Evolutionary conservation across 352 stramenopile genomes (phyloP).

Genomic region (Peronospora farinosa): DNA sequence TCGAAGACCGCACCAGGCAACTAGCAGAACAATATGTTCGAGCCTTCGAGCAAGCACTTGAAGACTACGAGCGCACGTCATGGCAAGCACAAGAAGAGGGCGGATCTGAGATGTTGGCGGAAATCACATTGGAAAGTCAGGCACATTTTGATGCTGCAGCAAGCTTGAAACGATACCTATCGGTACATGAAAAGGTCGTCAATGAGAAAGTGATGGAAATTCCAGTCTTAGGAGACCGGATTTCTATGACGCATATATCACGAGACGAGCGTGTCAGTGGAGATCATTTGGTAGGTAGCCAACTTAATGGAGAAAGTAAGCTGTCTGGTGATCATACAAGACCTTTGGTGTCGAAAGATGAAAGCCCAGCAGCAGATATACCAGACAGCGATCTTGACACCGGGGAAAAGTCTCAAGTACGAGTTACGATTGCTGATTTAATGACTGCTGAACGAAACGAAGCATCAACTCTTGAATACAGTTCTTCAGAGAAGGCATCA

Average conservation of each 20-base stretch:
- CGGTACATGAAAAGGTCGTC: not conserved
- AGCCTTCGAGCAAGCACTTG: conserved; percentile 33
- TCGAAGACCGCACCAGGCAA: conserved; percentile 33
- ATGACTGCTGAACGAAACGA: conserved; percentile 1
- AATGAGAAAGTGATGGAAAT: not conserved
- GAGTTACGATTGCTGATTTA: not conserved
- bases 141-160: conserved; percentile 6
- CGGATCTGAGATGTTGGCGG: conserved; percentile 1
- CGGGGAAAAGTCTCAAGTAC: not conserved
- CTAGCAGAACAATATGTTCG: conserved; percentile 29
- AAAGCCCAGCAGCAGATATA: conserved; percentile 2
- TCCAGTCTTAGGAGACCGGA: conserved; percentile 1
- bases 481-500: not conserved
- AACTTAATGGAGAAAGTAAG: conserved; percentile 1
- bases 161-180: conserved; percentile 11
- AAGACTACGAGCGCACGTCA: conserved; percentile 28
- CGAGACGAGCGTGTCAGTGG: not conserved
- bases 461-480: not conserved
- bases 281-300: not conserved
- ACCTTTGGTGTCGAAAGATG: not conserved
- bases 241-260: not conserved
- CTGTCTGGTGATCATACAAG: not conserved
- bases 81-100: conserved; percentile 17
- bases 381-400: not conserved
- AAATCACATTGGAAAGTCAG: conserved; percentile 2